A percentile compares a stretch with the other conserved stretches of the same genome.
These are phyloP conservation scores for Dicorynia guianensis DNA, from an alignment of 306 rosid genomes.

Conservation along the genomic window DNA sequence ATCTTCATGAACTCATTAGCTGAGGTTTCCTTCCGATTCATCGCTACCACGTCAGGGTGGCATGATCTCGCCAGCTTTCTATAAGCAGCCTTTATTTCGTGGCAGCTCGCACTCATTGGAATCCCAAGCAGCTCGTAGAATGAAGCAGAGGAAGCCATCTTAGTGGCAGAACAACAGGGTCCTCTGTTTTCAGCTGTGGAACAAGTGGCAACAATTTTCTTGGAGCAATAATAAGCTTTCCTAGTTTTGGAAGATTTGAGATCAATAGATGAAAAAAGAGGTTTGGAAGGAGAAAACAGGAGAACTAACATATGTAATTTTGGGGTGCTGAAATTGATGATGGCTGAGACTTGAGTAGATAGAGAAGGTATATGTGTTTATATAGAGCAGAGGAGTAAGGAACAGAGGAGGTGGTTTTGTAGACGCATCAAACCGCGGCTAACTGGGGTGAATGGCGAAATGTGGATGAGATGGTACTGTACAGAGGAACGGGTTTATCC, in stretches of 20 bases:
- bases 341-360: neutral
- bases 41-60: slow-evolving; percentile 78
- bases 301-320: slow-evolving; percentile 5
- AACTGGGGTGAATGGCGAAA: neutral
- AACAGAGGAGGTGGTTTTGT: neutral
- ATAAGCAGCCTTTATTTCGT: slow-evolving; percentile 72
- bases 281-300: neutral
- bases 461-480: slow-evolving; percentile 39
- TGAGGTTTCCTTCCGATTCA: slow-evolving; percentile 64
- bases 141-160: slow-evolving; percentile 52
- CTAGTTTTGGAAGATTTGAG: neutral
- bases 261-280: neutral
- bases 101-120: slow-evolving; percentile 52
- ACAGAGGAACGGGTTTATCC: slow-evolving; percentile 37
- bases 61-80: slow-evolving; percentile 68
- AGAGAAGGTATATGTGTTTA: slow-evolving; percentile 8
- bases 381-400: slow-evolving; percentile 18
- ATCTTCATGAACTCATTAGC: slow-evolving; percentile 63
- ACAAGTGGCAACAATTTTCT: slow-evolving; percentile 21
- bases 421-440: neutral
- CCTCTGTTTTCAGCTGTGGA: slow-evolving; percentile 35
- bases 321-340: neutral
- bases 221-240: neutral
- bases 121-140: slow-evolving; percentile 82
- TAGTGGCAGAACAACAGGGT: neutral